Conservation (phyloP, 768 basidiomycete species). For the Saitozyma podzolica region DNA sequence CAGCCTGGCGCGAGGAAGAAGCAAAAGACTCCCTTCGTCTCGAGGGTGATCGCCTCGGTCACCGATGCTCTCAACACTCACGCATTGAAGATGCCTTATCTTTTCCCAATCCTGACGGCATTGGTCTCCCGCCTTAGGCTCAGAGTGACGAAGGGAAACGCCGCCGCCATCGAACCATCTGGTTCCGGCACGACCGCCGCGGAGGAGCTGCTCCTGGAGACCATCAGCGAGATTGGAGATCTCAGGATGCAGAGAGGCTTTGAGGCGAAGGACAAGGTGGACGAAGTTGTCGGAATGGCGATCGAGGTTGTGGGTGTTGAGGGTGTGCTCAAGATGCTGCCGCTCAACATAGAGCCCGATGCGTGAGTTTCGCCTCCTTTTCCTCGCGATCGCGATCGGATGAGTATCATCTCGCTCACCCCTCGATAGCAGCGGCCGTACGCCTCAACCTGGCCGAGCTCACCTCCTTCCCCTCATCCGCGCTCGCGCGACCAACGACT, state of each 20-base stretch:
- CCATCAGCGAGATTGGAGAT: constrained; percentile 71
- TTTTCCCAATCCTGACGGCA: constrained; percentile 71
- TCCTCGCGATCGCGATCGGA: no score
- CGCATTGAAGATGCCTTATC: constrained; percentile 73
- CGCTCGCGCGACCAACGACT: constrained; percentile 69
- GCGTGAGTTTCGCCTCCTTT: constrained; percentile 59
- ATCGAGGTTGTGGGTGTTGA: constrained; percentile 85
- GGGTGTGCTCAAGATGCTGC: constrained; percentile 69
- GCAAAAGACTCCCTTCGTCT: constrained; percentile 61
- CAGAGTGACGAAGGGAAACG: constrained; percentile 52
- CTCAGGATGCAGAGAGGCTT: constrained; percentile 77
- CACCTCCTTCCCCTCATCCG: constrained; percentile 85
- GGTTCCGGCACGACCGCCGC: constrained; percentile 60
- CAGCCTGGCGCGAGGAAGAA: constrained; percentile 55
- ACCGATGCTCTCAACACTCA: constrained; percentile 70
- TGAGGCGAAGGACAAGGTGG: constrained; percentile 85
- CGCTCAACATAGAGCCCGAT: constrained; percentile 79
- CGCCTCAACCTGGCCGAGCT: constrained; percentile 80
- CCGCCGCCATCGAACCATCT: constrained; percentile 47
- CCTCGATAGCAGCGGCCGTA: constrained; percentile 32
- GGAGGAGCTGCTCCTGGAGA: constrained; percentile 66
- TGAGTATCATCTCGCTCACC: background rate
- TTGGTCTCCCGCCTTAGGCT: constrained; percentile 66
- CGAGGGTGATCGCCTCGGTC: constrained; percentile 65
- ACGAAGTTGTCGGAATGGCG: constrained; percentile 72